phyloP scores from a whole-genome alignment of 306 rosid genomes.

The Hylodesmum podocarpum region DNA sequence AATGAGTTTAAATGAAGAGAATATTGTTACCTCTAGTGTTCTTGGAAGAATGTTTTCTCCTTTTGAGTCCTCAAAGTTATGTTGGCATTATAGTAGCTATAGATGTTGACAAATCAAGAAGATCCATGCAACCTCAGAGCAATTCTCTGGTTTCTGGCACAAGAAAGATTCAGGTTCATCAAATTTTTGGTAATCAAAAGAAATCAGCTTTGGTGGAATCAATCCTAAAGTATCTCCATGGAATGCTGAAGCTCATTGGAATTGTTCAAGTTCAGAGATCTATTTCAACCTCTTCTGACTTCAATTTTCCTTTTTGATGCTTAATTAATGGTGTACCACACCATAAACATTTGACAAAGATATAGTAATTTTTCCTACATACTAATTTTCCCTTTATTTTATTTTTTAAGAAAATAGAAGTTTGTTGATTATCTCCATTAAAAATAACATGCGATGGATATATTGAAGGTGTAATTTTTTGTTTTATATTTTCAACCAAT shows the following conservation, averaged over 20 bases:
- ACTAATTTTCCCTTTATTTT: neutral
- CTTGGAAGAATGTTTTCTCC: constrained; percentile 1
- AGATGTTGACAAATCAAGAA: constrained; percentile 8
- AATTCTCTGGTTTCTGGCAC: neutral
- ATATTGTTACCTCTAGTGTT: constrained; percentile 24
- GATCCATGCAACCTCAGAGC: neutral
- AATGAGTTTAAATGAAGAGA: neutral
- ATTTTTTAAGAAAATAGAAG: too few relatives aligned
- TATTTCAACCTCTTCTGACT: neutral
- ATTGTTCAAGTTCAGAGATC: constrained; percentile 23
- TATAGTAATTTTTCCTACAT: neutral
- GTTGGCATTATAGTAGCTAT: neutral
- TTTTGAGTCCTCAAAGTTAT: constrained; percentile 11
- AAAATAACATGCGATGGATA: neutral
- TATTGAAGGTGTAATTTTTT: too few relatives aligned
- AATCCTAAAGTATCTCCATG: constrained; percentile 11
- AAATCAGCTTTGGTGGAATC: neutral
- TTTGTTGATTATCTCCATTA: neutral
- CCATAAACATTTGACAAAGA: neutral
- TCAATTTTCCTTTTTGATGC: neutral
- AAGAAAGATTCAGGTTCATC: neutral
- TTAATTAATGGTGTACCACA: neutral
- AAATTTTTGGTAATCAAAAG: neutral
- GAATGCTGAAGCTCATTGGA: constrained; percentile 14
- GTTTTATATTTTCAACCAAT: too few relatives aligned